These are phyloP conservation scores for Claviceps sorghi DNA, from an alignment of 2,329 filamentous ascomycete genomes.

Conservation along the genomic window DNA sequence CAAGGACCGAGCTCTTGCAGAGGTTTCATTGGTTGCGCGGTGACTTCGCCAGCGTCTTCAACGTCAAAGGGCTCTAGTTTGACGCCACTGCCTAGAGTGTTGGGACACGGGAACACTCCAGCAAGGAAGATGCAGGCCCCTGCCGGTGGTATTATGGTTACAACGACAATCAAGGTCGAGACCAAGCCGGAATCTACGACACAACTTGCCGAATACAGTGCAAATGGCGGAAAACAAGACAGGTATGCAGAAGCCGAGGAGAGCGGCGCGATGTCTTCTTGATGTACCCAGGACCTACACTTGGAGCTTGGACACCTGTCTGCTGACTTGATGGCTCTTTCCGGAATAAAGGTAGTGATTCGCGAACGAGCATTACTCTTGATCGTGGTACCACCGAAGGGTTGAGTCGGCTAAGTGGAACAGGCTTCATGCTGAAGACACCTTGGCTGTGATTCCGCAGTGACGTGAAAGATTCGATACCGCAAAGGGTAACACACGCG, in stretches of 20 bases:
- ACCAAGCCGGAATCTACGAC: constrained; percentile 12
- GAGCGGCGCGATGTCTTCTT: no score
- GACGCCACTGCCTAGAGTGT: not conserved
- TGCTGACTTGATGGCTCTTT: not conserved
- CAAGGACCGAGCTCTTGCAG: not conserved
- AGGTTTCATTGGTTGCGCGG: constrained; percentile 2
- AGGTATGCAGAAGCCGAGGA: not conserved
- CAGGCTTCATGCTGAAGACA: not conserved
- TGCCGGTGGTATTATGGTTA: constrained; percentile 17
- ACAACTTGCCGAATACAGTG: not conserved
- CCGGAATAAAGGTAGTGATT: not conserved
- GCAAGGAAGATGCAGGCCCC: not conserved
- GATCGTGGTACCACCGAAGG: not conserved
- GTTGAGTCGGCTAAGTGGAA: not conserved
- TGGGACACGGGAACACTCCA: not conserved
- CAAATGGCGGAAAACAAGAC: not conserved
- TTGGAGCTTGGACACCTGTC: no score
- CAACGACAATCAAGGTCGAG: constrained; percentile 24
- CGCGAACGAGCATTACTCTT: not conserved
- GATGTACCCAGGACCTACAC: no score
- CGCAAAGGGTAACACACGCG: no score
- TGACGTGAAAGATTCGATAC: no score
- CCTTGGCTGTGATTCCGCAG: no score
- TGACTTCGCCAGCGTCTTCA: not conserved
- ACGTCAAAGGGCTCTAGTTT: not conserved